A percentile compares a stretch with the other conserved stretches of the same genome.
phyloP scores from a whole-genome alignment of 2,329 filamentous ascomycete genomes.

The Pestalotiopsis sp. region DNA sequence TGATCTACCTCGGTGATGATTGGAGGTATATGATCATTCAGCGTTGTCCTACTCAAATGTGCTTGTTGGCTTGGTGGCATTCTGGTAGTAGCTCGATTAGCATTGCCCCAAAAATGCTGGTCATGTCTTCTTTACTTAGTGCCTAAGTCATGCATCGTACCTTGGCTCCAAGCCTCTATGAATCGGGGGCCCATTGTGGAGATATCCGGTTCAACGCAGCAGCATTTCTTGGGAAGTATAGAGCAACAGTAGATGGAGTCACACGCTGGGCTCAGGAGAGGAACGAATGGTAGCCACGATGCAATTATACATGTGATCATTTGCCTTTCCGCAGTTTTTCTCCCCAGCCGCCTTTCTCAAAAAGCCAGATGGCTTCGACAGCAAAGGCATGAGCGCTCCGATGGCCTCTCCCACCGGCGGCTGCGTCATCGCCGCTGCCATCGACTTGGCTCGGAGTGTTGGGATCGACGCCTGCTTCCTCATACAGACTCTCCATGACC shows the following conservation, averaged over 20 bases:
- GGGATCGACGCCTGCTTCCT: constrained; percentile 67
- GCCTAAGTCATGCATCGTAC: too few species aligned
- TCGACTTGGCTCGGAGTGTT: neutral
- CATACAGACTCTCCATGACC: constrained; percentile 75
- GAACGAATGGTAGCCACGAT: neutral
- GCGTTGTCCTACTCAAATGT: too few species aligned
- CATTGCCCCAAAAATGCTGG: too few species aligned
- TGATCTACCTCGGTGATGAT: neutral
- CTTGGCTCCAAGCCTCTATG: too few species aligned
- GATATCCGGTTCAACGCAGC: too few species aligned
- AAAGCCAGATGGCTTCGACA: constrained; percentile 87
- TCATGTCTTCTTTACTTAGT: too few species aligned
- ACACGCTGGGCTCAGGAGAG: neutral
- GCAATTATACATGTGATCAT: neutral
- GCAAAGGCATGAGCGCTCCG: constrained; percentile 82
- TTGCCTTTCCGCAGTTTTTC: constrained; percentile 46
- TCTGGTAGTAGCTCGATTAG: too few species aligned
- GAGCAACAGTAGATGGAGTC: neutral
- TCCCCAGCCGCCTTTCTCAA: constrained; percentile 71
- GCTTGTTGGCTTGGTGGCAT: too few species aligned
- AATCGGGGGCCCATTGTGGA: too few species aligned
- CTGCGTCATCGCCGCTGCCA: neutral
- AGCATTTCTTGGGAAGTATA: too few species aligned
- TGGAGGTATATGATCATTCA: neutral
- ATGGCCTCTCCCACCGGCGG: constrained; percentile 51